Evolutionary conservation across 2,329 filamentous ascomycete genomes (phyloP).

Genomic region (Diaporthe citriasiana): DNA sequence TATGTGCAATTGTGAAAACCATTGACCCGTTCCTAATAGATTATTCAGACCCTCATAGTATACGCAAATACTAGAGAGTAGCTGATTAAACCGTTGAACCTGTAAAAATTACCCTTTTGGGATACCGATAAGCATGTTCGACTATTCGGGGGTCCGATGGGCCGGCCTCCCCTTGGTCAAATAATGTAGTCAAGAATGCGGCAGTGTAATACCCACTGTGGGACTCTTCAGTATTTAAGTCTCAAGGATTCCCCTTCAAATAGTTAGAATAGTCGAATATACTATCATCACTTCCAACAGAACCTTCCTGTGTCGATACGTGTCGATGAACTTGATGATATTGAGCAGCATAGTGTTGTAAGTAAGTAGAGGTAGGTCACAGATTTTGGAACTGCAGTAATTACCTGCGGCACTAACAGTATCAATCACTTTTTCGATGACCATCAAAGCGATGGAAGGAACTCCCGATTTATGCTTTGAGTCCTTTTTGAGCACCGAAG

Average conservation of each 20-base stretch:
- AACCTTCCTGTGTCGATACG: not conserved
- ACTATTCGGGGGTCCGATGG: too few species aligned
- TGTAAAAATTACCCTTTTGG: too few species aligned
- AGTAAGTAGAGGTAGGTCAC: not conserved
- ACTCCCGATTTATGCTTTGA: not conserved
- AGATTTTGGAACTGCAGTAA: not conserved
- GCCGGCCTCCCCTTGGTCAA: too few species aligned
- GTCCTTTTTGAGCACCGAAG: not conserved
- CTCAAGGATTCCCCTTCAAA: too few species aligned
- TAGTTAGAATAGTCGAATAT: too few species aligned
- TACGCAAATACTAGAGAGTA: not conserved
- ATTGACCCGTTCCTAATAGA: not conserved
- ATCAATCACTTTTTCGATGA: not conserved
- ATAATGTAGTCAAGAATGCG: too few species aligned
- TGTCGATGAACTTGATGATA: not conserved
- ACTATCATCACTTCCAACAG: too few species aligned
- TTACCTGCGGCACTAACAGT: not conserved
- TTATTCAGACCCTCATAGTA: not conserved
- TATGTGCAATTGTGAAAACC: not conserved
- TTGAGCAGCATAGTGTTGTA: not conserved
- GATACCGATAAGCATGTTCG: too few species aligned
- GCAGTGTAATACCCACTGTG: too few species aligned
- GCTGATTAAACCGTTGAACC: slow-evolving; percentile 1
- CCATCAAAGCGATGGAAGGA: not conserved
- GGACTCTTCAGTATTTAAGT: too few species aligned